Evolutionary conservation across 192 early-diverging fungal species (phyloP).

Genomic region (Backusella parvicylindrica): DNA sequence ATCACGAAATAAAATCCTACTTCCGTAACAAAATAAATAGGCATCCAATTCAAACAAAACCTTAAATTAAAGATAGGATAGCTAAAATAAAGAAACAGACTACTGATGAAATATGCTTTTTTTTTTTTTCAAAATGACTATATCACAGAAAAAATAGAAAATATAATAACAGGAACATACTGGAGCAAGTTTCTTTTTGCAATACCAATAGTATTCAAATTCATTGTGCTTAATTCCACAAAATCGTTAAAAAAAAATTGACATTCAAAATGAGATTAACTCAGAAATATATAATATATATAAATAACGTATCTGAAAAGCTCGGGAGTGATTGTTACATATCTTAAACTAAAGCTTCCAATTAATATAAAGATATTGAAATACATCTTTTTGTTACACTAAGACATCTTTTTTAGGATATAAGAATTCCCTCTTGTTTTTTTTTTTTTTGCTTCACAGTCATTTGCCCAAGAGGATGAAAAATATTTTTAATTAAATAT

Average conservation of each 20-base stretch:
- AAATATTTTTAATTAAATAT: neutral
- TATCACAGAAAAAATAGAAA: no score
- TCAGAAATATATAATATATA: no score
- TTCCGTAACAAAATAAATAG: neutral
- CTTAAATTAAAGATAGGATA: neutral
- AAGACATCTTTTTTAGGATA: neutral
- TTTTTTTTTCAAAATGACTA: no score
- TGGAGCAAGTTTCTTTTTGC: no score
- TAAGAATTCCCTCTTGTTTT: no score
- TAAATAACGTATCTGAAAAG: no score
- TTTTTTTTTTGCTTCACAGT: neutral
- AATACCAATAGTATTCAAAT: neutral
- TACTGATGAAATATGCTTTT: no score
- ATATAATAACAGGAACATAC: no score
- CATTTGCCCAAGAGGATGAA: neutral
- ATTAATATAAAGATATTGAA: neutral
- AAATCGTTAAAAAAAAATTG: neutral
- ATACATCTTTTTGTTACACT: neutral
- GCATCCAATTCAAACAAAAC: neutral
- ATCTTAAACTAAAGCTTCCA: neutral
- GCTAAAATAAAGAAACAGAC: neutral
- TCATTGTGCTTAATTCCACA: neutral
- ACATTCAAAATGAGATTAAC: neutral
- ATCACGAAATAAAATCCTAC: no score
- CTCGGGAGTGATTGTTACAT: no score